phyloP scores from a whole-genome alignment of 192 early-diverging fungal species.

The Dissophora ornata region DNA sequence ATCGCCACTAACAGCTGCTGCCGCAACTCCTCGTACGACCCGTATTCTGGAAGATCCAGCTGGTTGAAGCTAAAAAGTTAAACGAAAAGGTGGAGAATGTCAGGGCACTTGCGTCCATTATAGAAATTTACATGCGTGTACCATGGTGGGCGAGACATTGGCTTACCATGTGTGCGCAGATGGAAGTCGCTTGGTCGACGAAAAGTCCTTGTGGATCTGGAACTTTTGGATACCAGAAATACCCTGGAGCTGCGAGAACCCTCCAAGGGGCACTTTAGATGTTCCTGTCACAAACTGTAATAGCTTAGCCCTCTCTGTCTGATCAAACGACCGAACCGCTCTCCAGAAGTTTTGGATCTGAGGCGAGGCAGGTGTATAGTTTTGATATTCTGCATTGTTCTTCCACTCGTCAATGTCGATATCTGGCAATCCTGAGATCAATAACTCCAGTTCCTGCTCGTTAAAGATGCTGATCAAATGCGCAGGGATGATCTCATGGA shows the following conservation, averaged over 20 bases:
- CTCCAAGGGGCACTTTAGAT: conserved; percentile 94
- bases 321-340: conserved; percentile 93
- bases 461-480: conserved; percentile 96
- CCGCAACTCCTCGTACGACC: conserved; percentile 88
- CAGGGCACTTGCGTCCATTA: background rate
- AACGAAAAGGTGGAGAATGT: conserved; percentile 1
- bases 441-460: conserved; percentile 97
- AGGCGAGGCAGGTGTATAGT: conserved; percentile 84
- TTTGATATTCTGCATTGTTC: conserved; percentile 97
- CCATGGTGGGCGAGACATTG: background rate
- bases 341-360: conserved; percentile 99
- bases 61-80: conserved; percentile 99
- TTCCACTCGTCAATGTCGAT: conserved; percentile 99
- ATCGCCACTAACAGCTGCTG: conserved; percentile 87
- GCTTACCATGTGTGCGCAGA: conserved; percentile 95
- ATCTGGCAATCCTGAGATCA: conserved; percentile 97
- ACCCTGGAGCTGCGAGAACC: conserved; percentile 92
- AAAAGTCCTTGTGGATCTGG: conserved; percentile 97
- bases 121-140: conserved; percentile 1
- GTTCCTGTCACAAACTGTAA: conserved; percentile 98
- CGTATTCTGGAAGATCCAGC: conserved; percentile 93
- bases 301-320: conserved; percentile 96
- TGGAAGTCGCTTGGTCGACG: conserved; percentile 82
- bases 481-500: conserved; percentile 94
- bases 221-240: conserved; percentile 96